Base-by-base conservation (phyloP, 192 early-diverging fungal species). In the Mortierella hygrophila region DNA sequence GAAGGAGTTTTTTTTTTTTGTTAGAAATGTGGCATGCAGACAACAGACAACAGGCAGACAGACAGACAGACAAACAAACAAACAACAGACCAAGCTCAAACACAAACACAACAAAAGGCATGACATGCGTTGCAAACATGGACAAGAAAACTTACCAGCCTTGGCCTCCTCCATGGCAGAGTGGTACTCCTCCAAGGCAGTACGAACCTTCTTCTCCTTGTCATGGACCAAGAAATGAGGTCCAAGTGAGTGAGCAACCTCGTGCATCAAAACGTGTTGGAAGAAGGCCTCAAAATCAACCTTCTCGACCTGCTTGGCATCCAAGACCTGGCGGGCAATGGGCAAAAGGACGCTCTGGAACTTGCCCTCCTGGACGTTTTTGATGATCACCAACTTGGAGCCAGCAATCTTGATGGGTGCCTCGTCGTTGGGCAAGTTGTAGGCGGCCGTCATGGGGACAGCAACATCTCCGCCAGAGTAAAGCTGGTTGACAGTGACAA, bases 371-470 rank as follows among this genome's bases (percentile, higher is more conserved):
- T 96, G 95, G 63, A 95, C 94, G 78, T 95, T 96, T 89, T 94
- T 94, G 75, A 96, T 96, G 71, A 96, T 79, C 3, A 94, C 94
- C 38, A 96, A 88, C 75, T 94, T 94, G 57, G 92, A 93, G 1
- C 95, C 95, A 0, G 83, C 94, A 13, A 89, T 81, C 76, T 92
- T 91, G 83, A 96, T 94, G 35, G 94, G 93, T 10, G 90, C 91
- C 89, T 96, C 94, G 72, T 96, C 94, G 77, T 96, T 96, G 20
- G 95, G 95, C 74, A 96, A 81, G 70, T 96, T 96, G 79, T 94
- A 96, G 23, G 95, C 95, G 1, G 95, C 93, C 0, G 93, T 94
- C 92, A 94, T 94, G 37, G 95, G 94, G 52, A 94, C 94, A 18
- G 92, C 91, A 32, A 93, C 93, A 78, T 95, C 95, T 69, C 95